phyloP scores from a whole-genome alignment of 2,329 filamentous ascomycete genomes.

The Pyricularia grisea region DNA sequence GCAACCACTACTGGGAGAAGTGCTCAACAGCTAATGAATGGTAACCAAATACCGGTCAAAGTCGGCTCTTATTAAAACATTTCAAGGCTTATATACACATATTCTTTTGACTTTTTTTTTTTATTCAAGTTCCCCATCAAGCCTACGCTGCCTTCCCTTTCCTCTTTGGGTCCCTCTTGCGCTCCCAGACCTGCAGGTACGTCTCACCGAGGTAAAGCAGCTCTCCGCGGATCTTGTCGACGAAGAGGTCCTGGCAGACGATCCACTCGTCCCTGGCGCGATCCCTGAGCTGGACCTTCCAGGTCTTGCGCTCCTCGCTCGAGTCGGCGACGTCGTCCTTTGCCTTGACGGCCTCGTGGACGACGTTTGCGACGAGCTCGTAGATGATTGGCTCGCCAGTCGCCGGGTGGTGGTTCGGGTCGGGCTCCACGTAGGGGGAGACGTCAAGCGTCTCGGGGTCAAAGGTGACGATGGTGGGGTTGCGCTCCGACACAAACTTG shows the following conservation, averaged over 20 bases:
- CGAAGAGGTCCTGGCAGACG: slow-evolving; percentile 86
- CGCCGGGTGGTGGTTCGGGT: slow-evolving; percentile 50
- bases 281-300: slow-evolving; percentile 86
- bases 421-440: slow-evolving; percentile 83
- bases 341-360: slow-evolving; percentile 69
- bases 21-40: not conserved
- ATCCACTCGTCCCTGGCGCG: slow-evolving; percentile 81
- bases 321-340: slow-evolving; percentile 82
- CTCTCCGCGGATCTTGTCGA: slow-evolving; percentile 82
- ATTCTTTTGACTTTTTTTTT: too few species aligned
- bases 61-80: not conserved
- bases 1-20: not conserved
- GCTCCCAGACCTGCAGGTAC: slow-evolving; percentile 95
- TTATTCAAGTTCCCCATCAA: too few species aligned
- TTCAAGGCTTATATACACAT: not conserved
- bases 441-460: slow-evolving; percentile 71
- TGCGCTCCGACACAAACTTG: slow-evolving; percentile 92
- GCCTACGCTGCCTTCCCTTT: slow-evolving; percentile 24
- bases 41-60: not conserved
- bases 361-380: slow-evolving; percentile 92
- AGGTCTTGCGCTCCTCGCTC: slow-evolving; percentile 78
- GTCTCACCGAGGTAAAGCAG: slow-evolving; percentile 87
- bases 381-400: slow-evolving; percentile 69
- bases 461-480: slow-evolving; percentile 97
- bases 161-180: slow-evolving; percentile 47